These are phyloP conservation scores for Furcasterigmium furcatum DNA, from an alignment of 2,329 filamentous ascomycete genomes.

Conservation along the genomic window DNA sequence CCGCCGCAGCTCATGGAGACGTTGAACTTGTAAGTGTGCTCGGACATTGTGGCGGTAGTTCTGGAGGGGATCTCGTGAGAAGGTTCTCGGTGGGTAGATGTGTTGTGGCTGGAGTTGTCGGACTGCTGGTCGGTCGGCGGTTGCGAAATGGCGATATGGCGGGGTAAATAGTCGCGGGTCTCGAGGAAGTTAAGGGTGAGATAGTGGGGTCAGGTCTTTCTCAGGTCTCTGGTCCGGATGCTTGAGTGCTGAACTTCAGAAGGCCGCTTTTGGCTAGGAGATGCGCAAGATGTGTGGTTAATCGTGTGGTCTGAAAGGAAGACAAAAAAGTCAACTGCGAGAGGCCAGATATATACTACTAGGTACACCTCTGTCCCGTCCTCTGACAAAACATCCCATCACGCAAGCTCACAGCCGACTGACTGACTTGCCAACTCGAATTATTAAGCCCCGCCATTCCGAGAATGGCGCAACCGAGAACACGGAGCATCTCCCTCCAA, in stretches of 20 bases:
- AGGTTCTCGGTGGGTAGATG: too few species aligned
- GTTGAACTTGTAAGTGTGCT: slow-evolving; percentile 94
- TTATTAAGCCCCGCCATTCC: too few species aligned
- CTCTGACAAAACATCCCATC: too few species aligned
- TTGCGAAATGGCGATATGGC: slow-evolving; percentile 10
- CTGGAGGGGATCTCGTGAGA: background rate
- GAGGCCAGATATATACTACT: background rate
- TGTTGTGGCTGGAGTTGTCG: background rate
- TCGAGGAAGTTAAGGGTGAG: background rate
- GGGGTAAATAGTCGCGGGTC: slow-evolving; percentile 6
- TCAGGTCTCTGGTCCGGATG: too few species aligned
- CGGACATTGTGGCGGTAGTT: slow-evolving; percentile 55
- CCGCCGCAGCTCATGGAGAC: slow-evolving; percentile 92
- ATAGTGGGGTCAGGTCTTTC: slow-evolving; percentile 3
- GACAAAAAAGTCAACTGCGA: too few species aligned
- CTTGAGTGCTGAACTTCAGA: too few species aligned
- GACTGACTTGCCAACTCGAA: too few species aligned
- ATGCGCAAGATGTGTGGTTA: too few species aligned
- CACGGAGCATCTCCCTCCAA: slow-evolving; percentile 3
- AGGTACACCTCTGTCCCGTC: too few species aligned
- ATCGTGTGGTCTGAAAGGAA: too few species aligned
- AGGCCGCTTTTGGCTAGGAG: too few species aligned
- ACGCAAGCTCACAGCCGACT: too few species aligned
- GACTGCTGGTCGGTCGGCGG: background rate
- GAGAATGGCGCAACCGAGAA: slow-evolving; percentile 7